Evolutionary conservation across 805 yeast genomes (phyloP), one percentile per base, ranked within the genome.

Genomic region (Nakazawaea molendinolei): DNA sequence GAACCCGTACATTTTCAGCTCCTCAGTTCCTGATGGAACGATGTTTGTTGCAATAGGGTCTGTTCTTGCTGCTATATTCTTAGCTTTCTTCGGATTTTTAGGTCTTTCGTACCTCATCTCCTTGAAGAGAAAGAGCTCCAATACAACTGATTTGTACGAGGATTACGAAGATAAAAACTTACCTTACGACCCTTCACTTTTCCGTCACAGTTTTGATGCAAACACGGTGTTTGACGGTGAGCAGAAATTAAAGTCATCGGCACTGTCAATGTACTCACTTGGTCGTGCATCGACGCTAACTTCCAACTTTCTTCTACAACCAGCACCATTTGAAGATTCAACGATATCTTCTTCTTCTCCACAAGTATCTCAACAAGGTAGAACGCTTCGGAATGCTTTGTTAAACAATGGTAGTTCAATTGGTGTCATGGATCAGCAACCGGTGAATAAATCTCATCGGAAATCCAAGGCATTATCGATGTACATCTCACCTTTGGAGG

Each of bases 41-140:
- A 63, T 69, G 15, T 69, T 70, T 48, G 63, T 70, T 23, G 51
- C 64, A 4, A 52, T 65, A 5, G 74, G 71, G 5, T 53, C 58
- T 0, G 46, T 64, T 6, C 33, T 67, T 15, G 53, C 46, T 3
- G 36, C 48, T 7, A 30, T 42, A 13, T 46, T 13, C 34, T 46
- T 3, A 19, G 44, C n/a, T 27, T 52, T 38, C 30, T 32, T 38
- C 21, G 33, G 29, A 17, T 38, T 38, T 27, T 16, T 20, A n/a
- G 12, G 26, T 5, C 15, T 38, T 3, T 28, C 36, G 4, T 28
- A 14, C 12, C 13, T 38, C 10, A 12, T 33, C 13, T 33, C 40
- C 10, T 28, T 33, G 28, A 31, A 26, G 36, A 36, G 36, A 23
- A 23, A 23, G 9, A 23, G 27, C 22, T 28, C 33, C 3, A 8